Evolutionary conservation across 768 basidiomycete species (phyloP).

Genomic region (Phanerodontia chrysosporium): DNA sequence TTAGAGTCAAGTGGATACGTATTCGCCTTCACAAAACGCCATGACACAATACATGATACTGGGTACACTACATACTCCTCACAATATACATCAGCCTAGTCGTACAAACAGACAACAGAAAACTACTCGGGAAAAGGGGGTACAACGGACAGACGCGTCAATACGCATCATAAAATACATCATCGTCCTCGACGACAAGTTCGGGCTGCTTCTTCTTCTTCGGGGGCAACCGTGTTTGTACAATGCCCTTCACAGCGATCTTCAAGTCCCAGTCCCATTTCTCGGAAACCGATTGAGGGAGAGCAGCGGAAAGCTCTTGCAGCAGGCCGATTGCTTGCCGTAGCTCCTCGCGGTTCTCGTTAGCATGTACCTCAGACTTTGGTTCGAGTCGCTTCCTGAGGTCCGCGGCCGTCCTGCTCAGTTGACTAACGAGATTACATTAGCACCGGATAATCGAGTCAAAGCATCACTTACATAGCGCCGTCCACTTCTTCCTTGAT

Average conservation of each 20-base stretch:
- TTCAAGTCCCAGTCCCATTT: constrained; percentile 13
- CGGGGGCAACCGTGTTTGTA: constrained; percentile 1
- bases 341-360: constrained; percentile 12
- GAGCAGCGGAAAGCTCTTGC: constrained; percentile 10
- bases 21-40: too few relatives aligned
- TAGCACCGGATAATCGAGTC: neutral
- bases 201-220: constrained; percentile 11
- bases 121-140: too few relatives aligned
- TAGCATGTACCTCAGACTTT: constrained; percentile 13
- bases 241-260: constrained; percentile 19
- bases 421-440: constrained; percentile 1
- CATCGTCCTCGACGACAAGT: constrained; percentile 7
- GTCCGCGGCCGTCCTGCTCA: constrained; percentile 3
- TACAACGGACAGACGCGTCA: neutral
- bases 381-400: constrained; percentile 18
- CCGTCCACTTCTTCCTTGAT: constrained; percentile 2
- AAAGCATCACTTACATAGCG: constrained; percentile 9
- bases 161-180: neutral
- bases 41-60: too few relatives aligned
- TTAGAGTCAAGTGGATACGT: too few relatives aligned
- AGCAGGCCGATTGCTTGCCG: constrained; percentile 11
- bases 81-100: too few relatives aligned
- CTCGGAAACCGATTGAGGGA: constrained; percentile 1
- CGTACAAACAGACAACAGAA: too few relatives aligned
- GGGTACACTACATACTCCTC: too few relatives aligned